Evolutionary conservation across 2,329 filamentous ascomycete species (phyloP).

Genomic region (Talaromyces sp.): DNA sequence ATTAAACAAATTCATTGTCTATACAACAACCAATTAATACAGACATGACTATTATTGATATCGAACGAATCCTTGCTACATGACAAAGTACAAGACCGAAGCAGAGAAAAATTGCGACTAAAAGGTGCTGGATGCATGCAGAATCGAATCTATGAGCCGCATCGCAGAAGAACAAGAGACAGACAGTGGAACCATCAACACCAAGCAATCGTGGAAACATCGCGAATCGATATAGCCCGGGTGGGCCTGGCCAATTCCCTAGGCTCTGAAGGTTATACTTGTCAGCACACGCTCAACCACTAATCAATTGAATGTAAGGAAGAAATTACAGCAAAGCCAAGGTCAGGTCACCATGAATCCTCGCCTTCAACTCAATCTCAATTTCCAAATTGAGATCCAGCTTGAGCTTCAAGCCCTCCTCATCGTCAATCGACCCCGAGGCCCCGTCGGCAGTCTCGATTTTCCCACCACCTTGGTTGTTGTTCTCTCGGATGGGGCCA

Average conservation of each 20-base stretch:
- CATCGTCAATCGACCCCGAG: constrained; percentile 8
- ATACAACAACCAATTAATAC: not conserved
- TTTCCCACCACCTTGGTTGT: constrained; percentile 2
- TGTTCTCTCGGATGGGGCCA: not conserved
- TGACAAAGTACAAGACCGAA: not conserved
- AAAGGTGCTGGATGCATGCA: not conserved
- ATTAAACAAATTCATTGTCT: not conserved
- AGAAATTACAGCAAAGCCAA: constrained; percentile 42
- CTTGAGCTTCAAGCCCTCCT: constrained; percentile 40
- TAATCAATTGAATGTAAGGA: too few relatives aligned
- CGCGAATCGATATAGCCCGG: not conserved
- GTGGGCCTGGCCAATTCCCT: not conserved
- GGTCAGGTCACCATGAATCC: constrained; percentile 58
- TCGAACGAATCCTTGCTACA: not conserved
- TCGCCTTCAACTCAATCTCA: constrained; percentile 56
- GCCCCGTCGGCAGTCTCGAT: constrained; percentile 3
- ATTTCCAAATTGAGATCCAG: constrained; percentile 56
- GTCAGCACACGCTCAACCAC: not conserved
- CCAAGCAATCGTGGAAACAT: not conserved
- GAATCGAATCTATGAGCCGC: not conserved
- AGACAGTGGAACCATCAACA: not conserved
- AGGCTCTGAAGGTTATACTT: not conserved
- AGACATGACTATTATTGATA: not conserved
- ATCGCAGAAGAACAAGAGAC: not conserved
- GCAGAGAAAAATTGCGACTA: not conserved